Evolutionary conservation across 2,329 filamentous ascomycete genomes (phyloP).

Genomic region (Sarocladiaceae sp.): DNA sequence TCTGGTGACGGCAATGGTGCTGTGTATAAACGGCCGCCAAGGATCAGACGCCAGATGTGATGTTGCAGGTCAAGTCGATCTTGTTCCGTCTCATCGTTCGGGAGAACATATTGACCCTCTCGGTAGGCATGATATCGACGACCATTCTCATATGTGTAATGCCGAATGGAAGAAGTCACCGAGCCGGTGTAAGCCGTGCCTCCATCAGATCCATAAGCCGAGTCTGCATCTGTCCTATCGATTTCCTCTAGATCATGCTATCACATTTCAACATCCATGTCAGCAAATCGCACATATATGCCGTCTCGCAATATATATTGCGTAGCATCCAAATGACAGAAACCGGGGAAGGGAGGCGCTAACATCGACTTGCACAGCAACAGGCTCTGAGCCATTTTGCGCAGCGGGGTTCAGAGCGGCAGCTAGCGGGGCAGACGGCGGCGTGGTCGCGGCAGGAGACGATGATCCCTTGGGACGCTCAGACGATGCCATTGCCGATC

Average conservation of each 20-base stretch:
- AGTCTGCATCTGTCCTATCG: neutral
- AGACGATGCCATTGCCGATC: neutral
- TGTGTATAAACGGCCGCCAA: neutral
- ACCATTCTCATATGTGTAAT: conserved; percentile 33
- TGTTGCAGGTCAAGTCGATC: conserved; percentile 30
- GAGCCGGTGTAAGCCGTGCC: conserved; percentile 7
- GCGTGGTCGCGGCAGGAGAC: neutral
- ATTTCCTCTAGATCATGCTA: neutral
- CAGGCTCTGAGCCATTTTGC: neutral
- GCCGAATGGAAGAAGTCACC: conserved; percentile 27
- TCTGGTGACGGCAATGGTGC: neutral
- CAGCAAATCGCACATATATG: too few species aligned
- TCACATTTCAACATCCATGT: neutral
- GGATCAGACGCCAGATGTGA: conserved; percentile 1
- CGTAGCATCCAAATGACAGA: too few species aligned
- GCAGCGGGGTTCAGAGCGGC: neutral
- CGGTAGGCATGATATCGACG: conserved; percentile 32
- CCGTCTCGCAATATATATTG: too few species aligned
- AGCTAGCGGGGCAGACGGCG: neutral
- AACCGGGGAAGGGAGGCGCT: neutral
- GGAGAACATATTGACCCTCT: conserved; percentile 26
- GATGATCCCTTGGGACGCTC: neutral
- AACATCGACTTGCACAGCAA: neutral
- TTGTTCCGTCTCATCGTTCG: conserved; percentile 32
- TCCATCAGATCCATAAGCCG: neutral